phyloP scores from a whole-genome alignment of 2,329 filamentous ascomycete genomes.

The Aspergillus bombycis region DNA sequence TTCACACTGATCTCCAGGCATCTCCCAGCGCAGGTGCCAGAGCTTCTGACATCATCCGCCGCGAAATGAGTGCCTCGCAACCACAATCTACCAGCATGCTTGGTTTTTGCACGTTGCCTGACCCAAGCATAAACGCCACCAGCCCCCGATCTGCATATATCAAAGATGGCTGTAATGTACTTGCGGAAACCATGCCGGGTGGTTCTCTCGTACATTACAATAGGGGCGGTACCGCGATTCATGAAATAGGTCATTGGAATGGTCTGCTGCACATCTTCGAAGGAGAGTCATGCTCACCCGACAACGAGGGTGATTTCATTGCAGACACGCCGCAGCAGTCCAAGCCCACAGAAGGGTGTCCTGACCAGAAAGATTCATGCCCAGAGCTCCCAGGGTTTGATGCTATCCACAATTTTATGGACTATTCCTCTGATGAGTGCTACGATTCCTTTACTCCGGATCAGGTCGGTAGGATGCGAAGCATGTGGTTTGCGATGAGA shows the following conservation, averaged over 20 bases:
- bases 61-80: conserved; percentile 14
- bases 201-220: conserved; percentile 54
- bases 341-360: conserved; percentile 64
- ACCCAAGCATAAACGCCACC: conserved; percentile 42
- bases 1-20: conserved; percentile 56
- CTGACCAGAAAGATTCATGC: conserved; percentile 55
- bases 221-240: conserved; percentile 48
- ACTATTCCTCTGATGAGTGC: conserved; percentile 60
- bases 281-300: conserved; percentile 38
- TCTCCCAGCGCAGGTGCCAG: conserved; percentile 27
- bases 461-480: conserved; percentile 56
- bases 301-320: conserved; percentile 47
- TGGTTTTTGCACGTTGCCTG: conserved; percentile 57
- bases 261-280: conserved; percentile 51
- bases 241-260: conserved; percentile 54
- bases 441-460: conserved; percentile 56
- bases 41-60: conserved; percentile 30
- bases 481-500: conserved; percentile 53
- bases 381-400: conserved; percentile 51
- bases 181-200: conserved; percentile 60
- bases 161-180: conserved; percentile 60
- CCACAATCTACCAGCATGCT: conserved; percentile 44
- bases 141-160: conserved; percentile 47
- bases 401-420: conserved; percentile 63
- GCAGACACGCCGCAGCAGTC: conserved; percentile 49